A percentile compares a stretch with the other conserved stretches of the same genome.
Conservation (phyloP, 345 rosid genomes). For the Citropsis articulata region DNA sequence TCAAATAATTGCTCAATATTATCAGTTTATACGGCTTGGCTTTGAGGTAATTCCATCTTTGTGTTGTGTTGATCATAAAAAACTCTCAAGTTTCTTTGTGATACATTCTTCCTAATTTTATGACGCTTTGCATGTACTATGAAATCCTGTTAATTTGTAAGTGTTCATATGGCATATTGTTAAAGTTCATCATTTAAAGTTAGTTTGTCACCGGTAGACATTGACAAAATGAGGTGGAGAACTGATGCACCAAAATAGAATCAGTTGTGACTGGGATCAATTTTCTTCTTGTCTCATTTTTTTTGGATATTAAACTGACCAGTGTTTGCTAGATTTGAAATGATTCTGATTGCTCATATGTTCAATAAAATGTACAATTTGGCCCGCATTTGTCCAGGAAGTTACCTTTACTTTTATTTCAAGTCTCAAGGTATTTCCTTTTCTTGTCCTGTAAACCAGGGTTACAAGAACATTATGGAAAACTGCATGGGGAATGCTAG, state of each 20-base stretch:
- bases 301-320: not conserved
- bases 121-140: not conserved
- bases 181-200: not conserved
- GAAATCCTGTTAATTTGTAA: not conserved
- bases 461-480: constrained; percentile 64
- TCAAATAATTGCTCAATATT: constrained; percentile 56
- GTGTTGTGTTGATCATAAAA: not conserved
- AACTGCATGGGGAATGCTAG: constrained; percentile 58
- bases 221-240: not conserved
- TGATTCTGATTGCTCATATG: not conserved
- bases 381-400: not conserved
- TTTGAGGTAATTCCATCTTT: constrained; percentile 24
- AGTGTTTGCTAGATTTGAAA: not conserved
- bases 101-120: not conserved
- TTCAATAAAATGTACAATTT: not conserved
- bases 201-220: not conserved
- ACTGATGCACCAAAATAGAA: not conserved
- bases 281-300: not conserved
- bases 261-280: not conserved
- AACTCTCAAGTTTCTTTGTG: constrained; percentile 13
- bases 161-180: not conserved
- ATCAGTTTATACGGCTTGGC: constrained; percentile 50
- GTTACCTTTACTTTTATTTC: not conserved
- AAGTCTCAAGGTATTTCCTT: not conserved
- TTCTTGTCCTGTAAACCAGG: constrained; percentile 29